Base-by-base conservation (phyloP, 495 filamentous ascomycete genomes). In the Tuber aestivum region DNA sequence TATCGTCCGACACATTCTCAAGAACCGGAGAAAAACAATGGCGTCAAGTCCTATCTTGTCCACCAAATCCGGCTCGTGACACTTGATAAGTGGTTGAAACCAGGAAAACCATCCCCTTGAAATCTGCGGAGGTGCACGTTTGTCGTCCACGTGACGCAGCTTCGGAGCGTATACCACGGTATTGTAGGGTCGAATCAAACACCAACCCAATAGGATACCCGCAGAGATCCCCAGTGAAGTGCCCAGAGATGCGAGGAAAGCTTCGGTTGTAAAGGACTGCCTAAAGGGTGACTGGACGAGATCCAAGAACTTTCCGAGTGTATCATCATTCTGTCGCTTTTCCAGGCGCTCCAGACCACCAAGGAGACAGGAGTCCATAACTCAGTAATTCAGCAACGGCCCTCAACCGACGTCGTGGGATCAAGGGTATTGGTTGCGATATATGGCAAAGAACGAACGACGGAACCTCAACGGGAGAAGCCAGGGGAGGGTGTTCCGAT, bases 91-190 rank as follows among this genome's bases (percentile, higher is more conserved):
- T 0, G 96, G 94, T 65, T 85, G 85, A 41, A 95, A 80, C 95
- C 95, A 99, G 61, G 93, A 89, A 80, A 97, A 92, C 45, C 94
- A 83, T 27, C 94, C 93, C 81, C 91, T 96, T 50, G 92, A 93
- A 77, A 97, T 88, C 32, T 89, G 89, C n/a, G 95, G 95, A n/a
- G 95, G 95, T 37, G 92, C 87, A 86, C 97, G 94, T 86, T 93
- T 95, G 76, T 92, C 89, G 83, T 99, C 94, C 78, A 92, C 93
- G 87, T 97, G 91, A 81, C 95, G 96, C 77, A 96, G 87, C 80
- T 97, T 96, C 50, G 95, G 95, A 7, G 96, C 94, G 84, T 99
- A 99, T 65, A 98, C 94, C 78, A 93, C 86, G 65, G 89, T 90
- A 82, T 98, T 94, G 83, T 93, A 93, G 7, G 96, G 95, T 77